phyloP scores from a whole-genome alignment of 805 yeast species.

The Candida saitoana region DNA sequence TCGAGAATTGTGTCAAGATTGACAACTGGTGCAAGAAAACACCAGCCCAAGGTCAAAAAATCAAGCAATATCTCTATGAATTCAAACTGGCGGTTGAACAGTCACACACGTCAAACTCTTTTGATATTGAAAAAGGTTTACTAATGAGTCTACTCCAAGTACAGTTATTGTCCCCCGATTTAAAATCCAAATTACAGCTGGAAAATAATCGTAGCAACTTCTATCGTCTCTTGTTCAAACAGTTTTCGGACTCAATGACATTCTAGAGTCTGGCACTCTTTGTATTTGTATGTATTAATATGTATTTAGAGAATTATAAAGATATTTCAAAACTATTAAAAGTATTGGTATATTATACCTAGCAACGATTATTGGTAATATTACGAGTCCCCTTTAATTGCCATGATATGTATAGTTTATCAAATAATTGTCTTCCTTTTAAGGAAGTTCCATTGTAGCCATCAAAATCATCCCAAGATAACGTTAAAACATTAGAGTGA shows the following conservation, averaged over 20 bases:
- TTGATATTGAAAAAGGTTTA: background rate
- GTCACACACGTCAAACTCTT: background rate
- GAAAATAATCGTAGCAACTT: background rate
- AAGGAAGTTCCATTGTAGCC: constrained; percentile 61
- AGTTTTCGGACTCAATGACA: constrained; percentile 2
- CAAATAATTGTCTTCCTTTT: constrained; percentile 53
- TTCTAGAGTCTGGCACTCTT: constrained; percentile 2
- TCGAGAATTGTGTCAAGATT: background rate
- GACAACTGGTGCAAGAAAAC: background rate
- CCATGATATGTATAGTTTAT: constrained; percentile 44
- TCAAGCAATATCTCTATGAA: constrained; percentile 1
- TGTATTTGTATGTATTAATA: too few species aligned
- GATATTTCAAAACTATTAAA: too few species aligned
- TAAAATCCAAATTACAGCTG: background rate
- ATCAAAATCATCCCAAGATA: constrained; percentile 48
- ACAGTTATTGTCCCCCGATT: background rate
- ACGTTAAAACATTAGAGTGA: background rate
- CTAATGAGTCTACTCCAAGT: background rate
- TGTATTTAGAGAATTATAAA: too few species aligned
- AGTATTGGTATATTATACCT: too few species aligned
- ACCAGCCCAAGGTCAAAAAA: background rate
- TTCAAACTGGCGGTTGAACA: constrained; percentile 1
- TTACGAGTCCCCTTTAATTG: too few species aligned
- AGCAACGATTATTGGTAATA: too few species aligned
- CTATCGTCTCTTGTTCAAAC: background rate